Evolutionary conservation across 2,329 filamentous ascomycete genomes (phyloP).

Genomic region (Botrytis fabae): DNA sequence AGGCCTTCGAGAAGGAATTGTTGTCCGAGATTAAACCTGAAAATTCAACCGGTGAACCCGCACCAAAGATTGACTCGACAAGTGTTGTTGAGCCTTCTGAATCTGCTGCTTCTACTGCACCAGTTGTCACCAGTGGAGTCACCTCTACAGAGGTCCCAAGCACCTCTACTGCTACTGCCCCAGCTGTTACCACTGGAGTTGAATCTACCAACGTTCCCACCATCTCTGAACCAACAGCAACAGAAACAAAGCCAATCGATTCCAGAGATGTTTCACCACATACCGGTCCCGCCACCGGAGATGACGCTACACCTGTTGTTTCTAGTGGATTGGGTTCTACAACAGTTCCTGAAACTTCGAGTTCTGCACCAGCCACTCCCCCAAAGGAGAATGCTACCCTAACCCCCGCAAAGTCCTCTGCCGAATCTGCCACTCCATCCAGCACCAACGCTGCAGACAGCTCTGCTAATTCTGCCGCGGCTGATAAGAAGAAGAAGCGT

Average conservation of each 20-base stretch:
- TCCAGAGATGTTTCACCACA: slow-evolving; percentile 39
- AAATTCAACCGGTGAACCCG: slow-evolving; percentile 37
- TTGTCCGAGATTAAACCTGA: slow-evolving; percentile 60
- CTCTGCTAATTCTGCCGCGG: slow-evolving; percentile 30
- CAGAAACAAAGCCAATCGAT: not conserved
- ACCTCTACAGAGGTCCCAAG: not conserved
- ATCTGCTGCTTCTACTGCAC: slow-evolving; percentile 22
- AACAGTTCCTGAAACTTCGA: slow-evolving; percentile 28
- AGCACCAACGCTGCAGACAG: slow-evolving; percentile 36
- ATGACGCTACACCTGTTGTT: slow-evolving; percentile 32
- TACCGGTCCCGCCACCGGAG: slow-evolving; percentile 27
- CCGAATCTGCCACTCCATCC: slow-evolving; percentile 32
- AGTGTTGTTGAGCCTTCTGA: slow-evolving; percentile 28
- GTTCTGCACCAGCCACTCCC: slow-evolving; percentile 28
- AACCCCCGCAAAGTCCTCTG: slow-evolving; percentile 32
- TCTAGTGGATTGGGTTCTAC: slow-evolving; percentile 35
- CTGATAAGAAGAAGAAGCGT: slow-evolving; percentile 43
- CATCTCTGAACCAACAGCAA: not conserved
- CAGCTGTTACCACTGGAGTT: slow-evolving; percentile 5
- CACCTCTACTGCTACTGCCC: not conserved
- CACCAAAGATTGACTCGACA: slow-evolving; percentile 44
- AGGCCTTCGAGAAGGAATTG: slow-evolving; percentile 71
- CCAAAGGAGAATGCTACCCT: slow-evolving; percentile 29
- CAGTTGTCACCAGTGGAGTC: slow-evolving; percentile 17
- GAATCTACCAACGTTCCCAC: not conserved